Evolutionary conservation across 345 rosid species (phyloP), one percentile per base, ranked within the genome.

Genomic region (Boechera stricta): DNA sequence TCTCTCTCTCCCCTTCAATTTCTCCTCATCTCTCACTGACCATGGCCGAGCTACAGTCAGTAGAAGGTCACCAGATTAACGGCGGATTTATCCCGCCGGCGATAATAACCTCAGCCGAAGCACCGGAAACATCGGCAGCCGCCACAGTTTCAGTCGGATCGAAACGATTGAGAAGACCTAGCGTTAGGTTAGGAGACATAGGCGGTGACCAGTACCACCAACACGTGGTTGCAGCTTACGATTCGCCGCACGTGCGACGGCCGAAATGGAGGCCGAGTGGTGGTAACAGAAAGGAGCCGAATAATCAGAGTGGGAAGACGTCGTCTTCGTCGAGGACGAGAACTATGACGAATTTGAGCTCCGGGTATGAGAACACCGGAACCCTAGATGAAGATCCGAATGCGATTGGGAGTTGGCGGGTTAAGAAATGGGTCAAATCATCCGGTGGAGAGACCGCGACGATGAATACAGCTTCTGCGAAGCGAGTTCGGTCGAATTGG

Each of bases 151-250:
- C 85, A 36, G 64, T 83, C 44, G 97, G 92, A 35, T 75, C 92
- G 38, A 93, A 93, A 81, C 88, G 98, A 29, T 86, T 87, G 80
- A 75, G 98, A 56, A 82, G 98, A 67, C 97, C 98, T 31, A 93
- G 98, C 74, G 98, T 93, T 38, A 85, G 98, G 56, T 80, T 93
- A 54, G 98, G 98, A 7, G 98, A 93, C 16, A 89, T 93, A 69
- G 98, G 98, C 55, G 97, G 94, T 10, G 90, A 89, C 77, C 90
- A 83, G 72, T 73, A 77, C 42, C 81, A 79, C 65, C 82, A 74
- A 5, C 77, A 65, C 4, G 62, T 41, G 6, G 9, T 36, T 33
- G 39, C 44, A 0, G 65, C 86, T 47, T 86, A 84, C 78, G 95
- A 91, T 41, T 73, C 85, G 38, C 85, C 85, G 51, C 85, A 84